Base-by-base conservation (phyloP, 768 basidiomycete species). In the Lactarius vividus region DNA sequence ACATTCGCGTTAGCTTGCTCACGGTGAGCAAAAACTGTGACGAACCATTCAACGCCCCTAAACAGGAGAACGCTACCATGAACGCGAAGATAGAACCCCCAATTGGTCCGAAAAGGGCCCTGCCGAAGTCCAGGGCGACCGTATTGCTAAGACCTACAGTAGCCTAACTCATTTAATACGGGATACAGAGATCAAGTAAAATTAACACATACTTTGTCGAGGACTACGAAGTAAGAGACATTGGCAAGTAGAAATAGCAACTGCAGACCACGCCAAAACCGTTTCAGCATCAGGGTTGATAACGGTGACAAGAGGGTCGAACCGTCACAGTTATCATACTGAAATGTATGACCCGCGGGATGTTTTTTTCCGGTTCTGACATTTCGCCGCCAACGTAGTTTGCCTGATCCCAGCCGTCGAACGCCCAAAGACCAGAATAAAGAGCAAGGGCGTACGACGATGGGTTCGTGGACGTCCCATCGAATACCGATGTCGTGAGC, bases 391-490 rank as follows among this genome's bases (percentile, higher is more conserved):
- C 92, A 18, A 98, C 92, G 69, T 90, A 96, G 74, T 94, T 95
- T 33, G 85, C 88, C 76, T 92, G 90, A 72, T 96, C 96, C 95
- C 95, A 99, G 0, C 96, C 96, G 75, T 95, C 95, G 70, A 93
- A 95, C 2, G 95, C 95, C 93, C 91, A 98, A 4, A 98, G 78
- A 3, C 94, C 93, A 13, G 94, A 96, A 76, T 97, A 99, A 7
- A 98, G 79, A 0, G 96, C 96, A n/a, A 98, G 80, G 7, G 96
- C 92, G 77, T 94, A 98, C 2, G 86, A 81, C 1, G 92, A 91
- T 0, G 94, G 91, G 67, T 91, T 91, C 20, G 77, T 82, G 63
- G 88, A 91, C 20, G 92, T 89, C 9, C 83, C 87, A 15, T 81
- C 77, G 71, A 96, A 97, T 33, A 90, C 74, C n/a, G 88, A 81